These are phyloP conservation scores for Hsuehochloa calcarea DNA, from an alignment of 176 grass and related monocot genomes.

Conservation along the genomic window DNA sequence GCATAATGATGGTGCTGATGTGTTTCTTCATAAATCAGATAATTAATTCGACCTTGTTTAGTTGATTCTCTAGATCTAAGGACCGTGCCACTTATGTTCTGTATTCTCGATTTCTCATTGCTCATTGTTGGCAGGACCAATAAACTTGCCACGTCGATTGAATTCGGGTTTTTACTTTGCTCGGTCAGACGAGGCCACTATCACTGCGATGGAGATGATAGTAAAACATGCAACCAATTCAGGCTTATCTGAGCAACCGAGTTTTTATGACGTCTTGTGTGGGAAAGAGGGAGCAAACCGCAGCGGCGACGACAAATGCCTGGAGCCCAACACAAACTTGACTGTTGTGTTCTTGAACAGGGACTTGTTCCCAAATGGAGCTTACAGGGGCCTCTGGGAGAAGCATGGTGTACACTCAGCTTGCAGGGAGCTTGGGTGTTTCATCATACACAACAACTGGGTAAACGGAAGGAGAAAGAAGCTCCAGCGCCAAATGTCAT, in stretches of 20 bases:
- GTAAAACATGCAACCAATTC: constrained; percentile 68
- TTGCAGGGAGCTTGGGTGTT: constrained; percentile 57
- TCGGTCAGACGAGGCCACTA: constrained; percentile 53
- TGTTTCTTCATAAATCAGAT: too few relatives aligned
- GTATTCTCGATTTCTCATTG: background rate
- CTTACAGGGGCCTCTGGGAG: constrained; percentile 71
- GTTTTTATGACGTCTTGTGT: constrained; percentile 84
- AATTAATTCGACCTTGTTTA: too few relatives aligned
- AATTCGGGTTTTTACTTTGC: constrained; percentile 93
- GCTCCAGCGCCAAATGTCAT: constrained; percentile 51
- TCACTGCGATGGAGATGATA: constrained; percentile 63
- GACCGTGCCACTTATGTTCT: background rate
- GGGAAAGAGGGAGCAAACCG: constrained; percentile 61
- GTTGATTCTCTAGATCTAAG: too few relatives aligned
- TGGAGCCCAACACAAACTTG: constrained; percentile 59
- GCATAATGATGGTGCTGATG: too few relatives aligned
- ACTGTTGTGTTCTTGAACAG: constrained; percentile 58
- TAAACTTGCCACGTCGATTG: constrained; percentile 77
- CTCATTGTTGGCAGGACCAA: constrained; percentile 54
- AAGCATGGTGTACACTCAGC: constrained; percentile 30
- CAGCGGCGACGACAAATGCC: constrained; percentile 46
- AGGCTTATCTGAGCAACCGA: constrained; percentile 76
- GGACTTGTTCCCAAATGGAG: constrained; percentile 78
- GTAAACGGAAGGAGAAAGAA: constrained; percentile 71
- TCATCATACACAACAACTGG: constrained; percentile 91